Evolutionary conservation across 2,329 filamentous ascomycete species (phyloP), one percentile per base, ranked within the genome.

Genomic region (Beauveria australis): DNA sequence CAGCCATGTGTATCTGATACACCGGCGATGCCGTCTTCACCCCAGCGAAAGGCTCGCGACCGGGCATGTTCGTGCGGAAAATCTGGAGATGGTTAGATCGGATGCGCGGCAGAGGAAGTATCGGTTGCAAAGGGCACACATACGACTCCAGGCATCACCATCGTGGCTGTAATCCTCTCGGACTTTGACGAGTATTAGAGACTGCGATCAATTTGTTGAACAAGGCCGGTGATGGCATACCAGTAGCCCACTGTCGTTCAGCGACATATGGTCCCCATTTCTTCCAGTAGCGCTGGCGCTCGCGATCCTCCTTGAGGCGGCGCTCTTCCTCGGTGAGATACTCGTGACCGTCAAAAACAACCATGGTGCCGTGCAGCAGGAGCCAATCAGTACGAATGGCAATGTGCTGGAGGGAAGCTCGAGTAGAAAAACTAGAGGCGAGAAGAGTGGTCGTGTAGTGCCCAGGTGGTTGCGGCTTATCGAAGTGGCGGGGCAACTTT

Each of bases 61-160:
- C 92, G 85, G 59, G 94, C 89, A 75, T 96, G 88, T 64, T 97
- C 92, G 76, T 97, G 92, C 30, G 91, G 89, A 73, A 97, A 97
- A 78, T 97, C 91, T 95, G 63, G 65, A 46, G 65, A 61, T 47
- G 47, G 54, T 41, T 44, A 41, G 60, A 49, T 37, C 14, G 52
- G 30, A 3, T 44, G 37, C 48, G 56, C 57, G 47, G 33, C 54
- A 37, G 43, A 47, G 40, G 52, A 24, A 26, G 40, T 63, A 26
- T 56, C 86, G 18, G 41, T 28, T 18, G 5, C 5, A 3, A 41
- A 5, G 10, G 28, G 30, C 5, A 37, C 53, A 53, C 89, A 80
- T 81, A 94, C 91, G 90, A 72, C 90, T 95, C 93, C 93, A 97
- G 54, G 93, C 93, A 78, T 97, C 91, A 69, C 93, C 93, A 73